These are phyloP conservation scores for Diaporthe batatas DNA, from an alignment of 2,329 filamentous ascomycete genomes.

Conservation along the genomic window DNA sequence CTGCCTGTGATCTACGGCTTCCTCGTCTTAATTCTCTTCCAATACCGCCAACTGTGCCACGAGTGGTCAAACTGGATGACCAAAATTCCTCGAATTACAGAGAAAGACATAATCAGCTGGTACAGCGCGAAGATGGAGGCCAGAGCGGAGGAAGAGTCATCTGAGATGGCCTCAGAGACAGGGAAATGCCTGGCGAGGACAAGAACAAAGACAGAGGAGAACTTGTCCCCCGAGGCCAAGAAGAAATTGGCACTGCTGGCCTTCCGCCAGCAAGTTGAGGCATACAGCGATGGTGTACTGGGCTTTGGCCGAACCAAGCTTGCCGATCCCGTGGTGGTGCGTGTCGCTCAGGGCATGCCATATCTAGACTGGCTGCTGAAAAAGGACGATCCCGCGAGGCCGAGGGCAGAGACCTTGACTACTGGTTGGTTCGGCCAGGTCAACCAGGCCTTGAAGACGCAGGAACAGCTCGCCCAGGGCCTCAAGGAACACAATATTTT, in stretches of 20 bases:
- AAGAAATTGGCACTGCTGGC: slow-evolving; percentile 45
- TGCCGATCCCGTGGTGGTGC: slow-evolving; percentile 44
- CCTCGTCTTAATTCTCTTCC: slow-evolving; percentile 63
- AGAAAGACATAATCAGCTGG: slow-evolving; percentile 64
- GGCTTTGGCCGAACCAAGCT: slow-evolving; percentile 37
- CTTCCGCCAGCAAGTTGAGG: slow-evolving; percentile 54
- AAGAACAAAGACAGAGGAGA: slow-evolving; percentile 43
- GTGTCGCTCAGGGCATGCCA: slow-evolving; percentile 49
- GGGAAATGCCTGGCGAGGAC: slow-evolving; percentile 14
- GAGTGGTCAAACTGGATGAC: slow-evolving; percentile 72
- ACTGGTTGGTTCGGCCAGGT: slow-evolving; percentile 54
- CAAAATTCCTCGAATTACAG: slow-evolving; percentile 62
- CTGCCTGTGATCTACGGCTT: slow-evolving; percentile 67
- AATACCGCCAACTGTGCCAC: slow-evolving; percentile 65
- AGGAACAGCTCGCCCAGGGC: slow-evolving; percentile 52
- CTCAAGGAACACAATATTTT: slow-evolving; percentile 56
- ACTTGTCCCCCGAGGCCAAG: slow-evolving; percentile 39
- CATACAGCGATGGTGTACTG: slow-evolving; percentile 42
- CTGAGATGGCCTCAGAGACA: slow-evolving; percentile 23
- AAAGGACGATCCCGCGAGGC: slow-evolving; percentile 49
- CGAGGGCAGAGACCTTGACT: slow-evolving; percentile 50
- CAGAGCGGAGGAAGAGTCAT: slow-evolving; percentile 23
- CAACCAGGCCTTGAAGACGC: slow-evolving; percentile 51
- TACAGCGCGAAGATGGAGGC: slow-evolving; percentile 53
- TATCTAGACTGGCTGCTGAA: slow-evolving; percentile 54